Percentiles rank a stretch among this genome's conserved stretches.
These are phyloP conservation scores for Camillea tinctor DNA, from an alignment of 2,329 filamentous ascomycete species.

Conservation along the genomic window DNA sequence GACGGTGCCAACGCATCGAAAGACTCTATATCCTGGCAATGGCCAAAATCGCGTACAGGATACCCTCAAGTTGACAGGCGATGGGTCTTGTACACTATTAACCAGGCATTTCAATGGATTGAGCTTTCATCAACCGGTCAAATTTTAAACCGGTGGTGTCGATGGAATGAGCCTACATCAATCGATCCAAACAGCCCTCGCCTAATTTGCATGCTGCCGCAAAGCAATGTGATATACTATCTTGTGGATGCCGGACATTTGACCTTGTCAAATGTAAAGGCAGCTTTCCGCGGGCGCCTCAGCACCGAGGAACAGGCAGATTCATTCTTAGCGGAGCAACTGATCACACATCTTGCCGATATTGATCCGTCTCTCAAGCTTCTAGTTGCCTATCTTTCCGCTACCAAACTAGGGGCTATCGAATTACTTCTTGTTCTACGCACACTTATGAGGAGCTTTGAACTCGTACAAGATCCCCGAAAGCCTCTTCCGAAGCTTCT, in stretches of 20 bases:
- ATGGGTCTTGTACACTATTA: slow-evolving; percentile 64
- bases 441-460: slow-evolving; percentile 67
- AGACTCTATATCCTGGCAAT: slow-evolving; percentile 49
- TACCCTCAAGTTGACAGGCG: slow-evolving; percentile 61
- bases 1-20: slow-evolving; percentile 9
- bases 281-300: slow-evolving; percentile 53
- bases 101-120: slow-evolving; percentile 59
- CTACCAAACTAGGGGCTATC: slow-evolving; percentile 62
- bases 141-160: slow-evolving; percentile 61
- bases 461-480: slow-evolving; percentile 49
- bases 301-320: slow-evolving; percentile 43
- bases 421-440: slow-evolving; percentile 68
- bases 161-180: slow-evolving; percentile 49
- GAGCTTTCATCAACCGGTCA: slow-evolving; percentile 41
- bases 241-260: slow-evolving; percentile 60
- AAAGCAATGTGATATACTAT: slow-evolving; percentile 57
- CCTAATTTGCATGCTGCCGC: slow-evolving; percentile 44
- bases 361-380: slow-evolving; percentile 69
- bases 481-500: slow-evolving; percentile 33
- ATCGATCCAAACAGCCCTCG: slow-evolving; percentile 41
- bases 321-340: slow-evolving; percentile 55
- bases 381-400: slow-evolving; percentile 63
- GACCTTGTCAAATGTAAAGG: slow-evolving; percentile 57
- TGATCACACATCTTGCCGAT: slow-evolving; percentile 61
- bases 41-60: slow-evolving; percentile 41